Evolutionary conservation across 1,284 basidiomycete genomes (phyloP).

Genomic region (Sutorius eximius): DNA sequence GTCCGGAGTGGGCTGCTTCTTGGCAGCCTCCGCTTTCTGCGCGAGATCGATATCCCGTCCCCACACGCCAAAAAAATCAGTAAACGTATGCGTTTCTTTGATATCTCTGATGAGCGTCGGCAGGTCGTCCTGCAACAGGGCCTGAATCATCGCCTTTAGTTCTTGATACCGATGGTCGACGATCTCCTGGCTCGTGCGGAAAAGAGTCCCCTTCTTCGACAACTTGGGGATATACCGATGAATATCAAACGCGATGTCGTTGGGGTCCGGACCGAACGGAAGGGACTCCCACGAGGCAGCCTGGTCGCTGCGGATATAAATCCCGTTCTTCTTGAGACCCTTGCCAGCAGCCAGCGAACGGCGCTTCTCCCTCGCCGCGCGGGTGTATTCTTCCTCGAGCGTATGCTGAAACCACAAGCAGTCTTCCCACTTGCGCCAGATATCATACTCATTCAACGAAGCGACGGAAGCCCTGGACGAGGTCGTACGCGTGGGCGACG

Average conservation of each 20-base stretch:
- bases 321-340: conserved; percentile 70
- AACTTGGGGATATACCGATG: conserved; percentile 65
- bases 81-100: conserved; percentile 53
- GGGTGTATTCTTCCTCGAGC: conserved; percentile 62
- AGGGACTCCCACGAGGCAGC: conserved; percentile 81
- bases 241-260: conserved; percentile 63
- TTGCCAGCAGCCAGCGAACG: conserved; percentile 64
- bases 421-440: conserved; percentile 80
- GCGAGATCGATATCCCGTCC: conserved; percentile 62
- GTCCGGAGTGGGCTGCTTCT: conserved; percentile 8
- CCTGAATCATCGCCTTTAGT: conserved; percentile 55
- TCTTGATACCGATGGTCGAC: conserved; percentile 62
- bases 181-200: conserved; percentile 66
- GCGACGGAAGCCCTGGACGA: conserved; percentile 22
- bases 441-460: conserved; percentile 56
- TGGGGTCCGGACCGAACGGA: conserved; percentile 78
- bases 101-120: conserved; percentile 67
- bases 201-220: conserved; percentile 68
- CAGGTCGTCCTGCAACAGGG: conserved; percentile 57
- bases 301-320: conserved; percentile 64
- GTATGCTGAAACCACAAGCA: conserved; percentile 71
- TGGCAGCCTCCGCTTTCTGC: conserved; percentile 39
- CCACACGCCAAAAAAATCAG: conserved; percentile 79
- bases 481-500: conserved; percentile 36
- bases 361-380: conserved; percentile 62